These are phyloP conservation scores for Rhizopogon salebrosus DNA, from an alignment of 768 basidiomycete species.

Conservation along the genomic window DNA sequence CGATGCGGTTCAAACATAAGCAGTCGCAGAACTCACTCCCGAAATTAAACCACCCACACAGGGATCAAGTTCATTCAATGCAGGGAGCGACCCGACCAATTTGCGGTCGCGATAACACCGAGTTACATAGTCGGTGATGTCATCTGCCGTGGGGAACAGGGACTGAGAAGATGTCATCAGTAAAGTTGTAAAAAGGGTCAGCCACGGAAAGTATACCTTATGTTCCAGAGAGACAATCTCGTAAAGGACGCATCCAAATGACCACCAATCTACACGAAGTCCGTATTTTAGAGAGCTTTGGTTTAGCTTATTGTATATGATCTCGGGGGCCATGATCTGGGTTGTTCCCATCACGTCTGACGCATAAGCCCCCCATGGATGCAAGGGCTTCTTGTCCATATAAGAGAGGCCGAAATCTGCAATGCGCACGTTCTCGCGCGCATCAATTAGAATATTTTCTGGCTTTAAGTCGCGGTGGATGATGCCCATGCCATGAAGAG, in stretches of 20 bases:
- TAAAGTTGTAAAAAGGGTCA: not conserved
- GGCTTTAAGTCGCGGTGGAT: constrained; percentile 69
- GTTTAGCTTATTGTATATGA: constrained; percentile 23
- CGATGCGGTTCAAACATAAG: too few relatives aligned
- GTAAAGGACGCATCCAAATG: constrained; percentile 35
- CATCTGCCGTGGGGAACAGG: constrained; percentile 25
- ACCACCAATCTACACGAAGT: constrained; percentile 36
- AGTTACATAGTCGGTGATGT: constrained; percentile 16
- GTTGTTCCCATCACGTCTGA: constrained; percentile 29
- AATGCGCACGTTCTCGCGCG: constrained; percentile 33
- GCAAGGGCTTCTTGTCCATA: constrained; percentile 11
- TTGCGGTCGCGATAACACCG: too few relatives aligned
- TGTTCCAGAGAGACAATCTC: constrained; percentile 28
- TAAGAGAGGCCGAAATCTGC: constrained; percentile 37
- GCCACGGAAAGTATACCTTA: constrained; percentile 14
- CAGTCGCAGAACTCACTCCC: constrained; percentile 20
- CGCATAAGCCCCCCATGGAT: constrained; percentile 11
- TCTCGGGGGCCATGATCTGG: constrained; percentile 37
- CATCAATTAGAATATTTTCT: constrained; percentile 60
- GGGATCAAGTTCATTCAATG: constrained; percentile 16
- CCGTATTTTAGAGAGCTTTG: constrained; percentile 20
- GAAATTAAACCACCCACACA: constrained; percentile 22
- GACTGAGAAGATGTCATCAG: constrained; percentile 13
- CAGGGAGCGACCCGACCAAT: constrained; percentile 18
- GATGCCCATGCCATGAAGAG: constrained; percentile 54